These are phyloP conservation scores for Cyberlindnera amylophila DNA, from an alignment of 805 yeast genomes.

Conservation along the genomic window DNA sequence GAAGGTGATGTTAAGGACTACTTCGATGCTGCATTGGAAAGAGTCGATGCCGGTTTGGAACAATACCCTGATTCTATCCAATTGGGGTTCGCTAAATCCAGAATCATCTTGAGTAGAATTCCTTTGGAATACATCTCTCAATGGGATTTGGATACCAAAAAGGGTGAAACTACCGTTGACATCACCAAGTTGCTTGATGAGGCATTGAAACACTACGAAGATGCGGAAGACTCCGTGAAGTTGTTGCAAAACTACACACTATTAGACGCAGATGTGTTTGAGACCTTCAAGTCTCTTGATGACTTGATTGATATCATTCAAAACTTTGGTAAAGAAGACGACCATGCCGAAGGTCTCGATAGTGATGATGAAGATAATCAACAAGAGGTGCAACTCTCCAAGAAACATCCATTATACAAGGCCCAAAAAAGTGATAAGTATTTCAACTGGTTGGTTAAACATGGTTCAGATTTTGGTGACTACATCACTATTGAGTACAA, in stretches of 20 bases:
- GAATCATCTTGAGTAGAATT: conserved; percentile 52
- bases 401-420: conserved; percentile 54
- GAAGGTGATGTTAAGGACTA: conserved; percentile 50
- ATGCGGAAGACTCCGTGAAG: conserved; percentile 33
- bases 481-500: conserved; percentile 16
- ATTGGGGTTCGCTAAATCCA: conserved; percentile 50
- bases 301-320: conserved; percentile 66
- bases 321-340: conserved; percentile 54
- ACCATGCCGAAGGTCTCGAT: conserved; percentile 54
- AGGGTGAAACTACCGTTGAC: conserved; percentile 31
- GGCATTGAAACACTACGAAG: conserved; percentile 44
- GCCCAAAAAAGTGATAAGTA: conserved; percentile 39
- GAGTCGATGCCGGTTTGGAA: conserved; percentile 56
- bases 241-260: conserved; percentile 28
- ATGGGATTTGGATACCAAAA: conserved; percentile 40
- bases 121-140: conserved; percentile 55
- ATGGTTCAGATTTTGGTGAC: conserved; percentile 25
- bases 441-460: conserved; percentile 44
- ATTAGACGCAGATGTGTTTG: conserved; percentile 42
- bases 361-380: conserved; percentile 51
- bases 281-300: conserved; percentile 54
- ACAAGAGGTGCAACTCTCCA: conserved; percentile 35
- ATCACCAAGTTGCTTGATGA: conserved; percentile 38
- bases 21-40: conserved; percentile 69
- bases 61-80: conserved; percentile 43